Evolutionary conservation across 306 rosid genomes (phyloP).

Genomic region (Abrus precatorius): DNA sequence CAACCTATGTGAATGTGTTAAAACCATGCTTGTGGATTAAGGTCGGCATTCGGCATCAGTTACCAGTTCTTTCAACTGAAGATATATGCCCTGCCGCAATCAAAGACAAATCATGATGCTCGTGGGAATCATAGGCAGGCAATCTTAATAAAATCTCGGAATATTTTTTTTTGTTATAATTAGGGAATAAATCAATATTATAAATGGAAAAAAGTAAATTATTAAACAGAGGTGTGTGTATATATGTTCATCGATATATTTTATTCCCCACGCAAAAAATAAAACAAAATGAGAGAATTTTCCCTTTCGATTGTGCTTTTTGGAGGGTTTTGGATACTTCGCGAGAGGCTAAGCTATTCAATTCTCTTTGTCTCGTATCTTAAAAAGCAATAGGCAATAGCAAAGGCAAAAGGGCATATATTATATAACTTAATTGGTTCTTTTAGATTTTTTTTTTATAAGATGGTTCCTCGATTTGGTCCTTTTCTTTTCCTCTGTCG

Average conservation of each 20-base stretch:
- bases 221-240: background rate
- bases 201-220: background rate
- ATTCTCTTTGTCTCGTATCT: constrained; percentile 52
- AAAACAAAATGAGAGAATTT: constrained; percentile 32
- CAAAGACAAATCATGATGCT: constrained; percentile 44
- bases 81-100: constrained; percentile 42
- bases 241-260: background rate
- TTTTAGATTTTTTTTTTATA: background rate
- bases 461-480: background rate
- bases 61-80: background rate
- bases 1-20: background rate
- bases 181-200: constrained; percentile 15
- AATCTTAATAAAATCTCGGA: constrained; percentile 49
- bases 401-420: constrained; percentile 37
- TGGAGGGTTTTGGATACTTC: constrained; percentile 42
- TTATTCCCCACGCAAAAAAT: constrained; percentile 10
- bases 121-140: constrained; percentile 46
- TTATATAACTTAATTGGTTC: constrained; percentile 1
- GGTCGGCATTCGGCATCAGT: background rate
- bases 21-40: constrained; percentile 31
- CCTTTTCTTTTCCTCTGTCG: background rate
- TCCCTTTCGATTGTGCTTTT: constrained; percentile 31
- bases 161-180: constrained; percentile 38
- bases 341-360: constrained; percentile 43
- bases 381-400: constrained; percentile 45